Base-by-base conservation (phyloP, 2,329 filamentous ascomycete species). In the Xylariaceae sp. region DNA sequence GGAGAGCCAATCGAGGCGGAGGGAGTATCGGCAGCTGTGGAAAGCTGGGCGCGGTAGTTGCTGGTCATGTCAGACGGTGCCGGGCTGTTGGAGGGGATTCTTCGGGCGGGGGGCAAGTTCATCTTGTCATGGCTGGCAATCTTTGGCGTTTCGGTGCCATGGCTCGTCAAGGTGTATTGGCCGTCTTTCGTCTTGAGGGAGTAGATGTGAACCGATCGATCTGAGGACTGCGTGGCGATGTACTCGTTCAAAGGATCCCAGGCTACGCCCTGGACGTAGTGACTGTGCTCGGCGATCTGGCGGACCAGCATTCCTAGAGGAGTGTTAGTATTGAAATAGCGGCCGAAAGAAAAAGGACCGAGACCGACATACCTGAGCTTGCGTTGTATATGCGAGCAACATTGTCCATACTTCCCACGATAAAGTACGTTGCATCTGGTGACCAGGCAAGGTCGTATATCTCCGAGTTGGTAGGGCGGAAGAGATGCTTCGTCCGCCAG, bases 361-460 rank as follows among this genome's bases (percentile, higher is more conserved):
- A 40, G 76, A 28, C 11, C 18, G 51, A 59, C 63, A 22, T 57
- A 64, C 63, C 93, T 64, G 89, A 94, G 59, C 89, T 87, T 51
- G 92, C 89, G 71, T 96, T 97, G 77, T 97, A 97, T 63, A 99
- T 97, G 54, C 93, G 84, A 53, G 94, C 92, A 68, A 97, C 87
- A 69, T 99, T 99, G 75, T 99, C 94, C 92, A 99, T 97, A 74
- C 94, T 97, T 38, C 94, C 94, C 19, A 95, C 97, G 63, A 99
- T 97, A 75, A 99, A 96, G 74, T 95, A 94, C 38, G 86, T 78
- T 38, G 89, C 91, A 71, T 99, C 94, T n/a, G 95, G 95, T 45
- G 94, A 97, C 95, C 94, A 99, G 46, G 94, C 94, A 51, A 99
- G 76, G 71, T 99, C 94, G 73, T 99, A 99, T 61, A 99, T 97